Conservation (phyloP, 768 basidiomycete genomes). For the Lentinula aciculospora region DNA sequence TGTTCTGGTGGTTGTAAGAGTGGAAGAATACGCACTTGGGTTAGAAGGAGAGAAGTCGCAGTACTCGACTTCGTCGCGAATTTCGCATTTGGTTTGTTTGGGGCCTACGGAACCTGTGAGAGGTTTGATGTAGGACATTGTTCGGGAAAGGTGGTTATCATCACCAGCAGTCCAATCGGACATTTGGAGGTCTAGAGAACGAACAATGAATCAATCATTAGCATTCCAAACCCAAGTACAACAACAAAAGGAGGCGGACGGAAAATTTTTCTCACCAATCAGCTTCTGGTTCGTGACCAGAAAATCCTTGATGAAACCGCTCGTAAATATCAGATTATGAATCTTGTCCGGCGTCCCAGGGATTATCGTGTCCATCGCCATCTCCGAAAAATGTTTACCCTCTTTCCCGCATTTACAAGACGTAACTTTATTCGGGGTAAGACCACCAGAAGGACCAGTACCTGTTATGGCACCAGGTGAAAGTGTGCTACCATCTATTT, state of each 20-base stretch:
- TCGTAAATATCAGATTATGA: constrained; percentile 93
- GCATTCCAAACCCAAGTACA: neutral
- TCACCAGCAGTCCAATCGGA: constrained; percentile 84
- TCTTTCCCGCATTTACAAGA: constrained; percentile 70
- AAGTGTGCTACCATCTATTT: neutral
- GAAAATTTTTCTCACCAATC: constrained; percentile 65
- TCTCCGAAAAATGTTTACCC: constrained; percentile 65
- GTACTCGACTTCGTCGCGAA: constrained; percentile 77
- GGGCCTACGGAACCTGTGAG: constrained; percentile 85
- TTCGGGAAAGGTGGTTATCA: constrained; percentile 64
- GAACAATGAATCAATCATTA: neutral
- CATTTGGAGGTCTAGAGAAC: constrained; percentile 77
- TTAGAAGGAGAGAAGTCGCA: constrained; percentile 47
- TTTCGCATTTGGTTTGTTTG: constrained; percentile 93
- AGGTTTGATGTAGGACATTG: constrained; percentile 97
- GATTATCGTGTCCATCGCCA: constrained; percentile 70
- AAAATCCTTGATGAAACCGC: constrained; percentile 93
- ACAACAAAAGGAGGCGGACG: too few species aligned
- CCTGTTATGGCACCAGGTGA: constrained; percentile 15
- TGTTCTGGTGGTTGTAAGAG: constrained; percentile 84
- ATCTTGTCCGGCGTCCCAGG: constrained; percentile 94
- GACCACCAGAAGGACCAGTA: constrained; percentile 8
- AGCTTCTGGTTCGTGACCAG: constrained; percentile 87
- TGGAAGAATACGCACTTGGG: constrained; percentile 68
- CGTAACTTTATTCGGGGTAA: constrained; percentile 47